Percentiles rank a stretch among this genome's conserved stretches.
Evolutionary conservation across 129 eudicot species (phyloP).

Genomic region (Escallonia herrerae): DNA sequence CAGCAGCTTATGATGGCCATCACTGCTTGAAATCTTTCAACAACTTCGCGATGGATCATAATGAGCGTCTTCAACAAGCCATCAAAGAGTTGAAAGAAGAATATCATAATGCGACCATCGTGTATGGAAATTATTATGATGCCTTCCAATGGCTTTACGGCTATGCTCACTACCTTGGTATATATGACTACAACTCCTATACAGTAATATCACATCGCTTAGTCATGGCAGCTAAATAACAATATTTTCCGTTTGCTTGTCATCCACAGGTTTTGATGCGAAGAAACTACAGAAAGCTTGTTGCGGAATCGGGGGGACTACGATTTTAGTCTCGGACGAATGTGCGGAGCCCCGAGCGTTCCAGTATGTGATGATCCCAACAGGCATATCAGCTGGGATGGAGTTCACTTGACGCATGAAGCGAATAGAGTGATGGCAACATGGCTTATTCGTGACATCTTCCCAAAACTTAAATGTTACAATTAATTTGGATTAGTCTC

Average conservation of each 20-base stretch:
- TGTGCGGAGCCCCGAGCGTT: slow-evolving; percentile 21
- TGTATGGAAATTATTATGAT: slow-evolving; percentile 24
- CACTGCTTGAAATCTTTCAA: slow-evolving; percentile 5
- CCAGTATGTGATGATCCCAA: slow-evolving; percentile 16
- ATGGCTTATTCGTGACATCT: neutral
- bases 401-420: slow-evolving; percentile 20
- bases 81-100: slow-evolving; percentile 1
- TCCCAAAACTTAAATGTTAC: neutral
- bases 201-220: neutral
- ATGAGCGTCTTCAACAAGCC: slow-evolving; percentile 2
- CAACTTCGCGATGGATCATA: slow-evolving; percentile 7
- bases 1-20: slow-evolving; percentile 4
- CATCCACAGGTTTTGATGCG: slow-evolving; percentile 10
- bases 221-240: neutral
- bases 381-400: slow-evolving; percentile 24
- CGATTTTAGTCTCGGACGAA: neutral
- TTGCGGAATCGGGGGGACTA: slow-evolving; percentile 26
- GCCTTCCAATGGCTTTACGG: slow-evolving; percentile 9
- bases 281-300: slow-evolving; percentile 8
- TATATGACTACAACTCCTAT: neutral
- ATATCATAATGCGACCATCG: neutral
- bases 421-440: slow-evolving; percentile 12
- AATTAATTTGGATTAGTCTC: too few relatives aligned
- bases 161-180: slow-evolving; percentile 11
- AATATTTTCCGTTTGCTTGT: neutral